Evolutionary conservation across 495 filamentous ascomycete genomes (phyloP), one percentile per base, ranked within the genome.

Genomic region (Bryoglossum gracile): DNA sequence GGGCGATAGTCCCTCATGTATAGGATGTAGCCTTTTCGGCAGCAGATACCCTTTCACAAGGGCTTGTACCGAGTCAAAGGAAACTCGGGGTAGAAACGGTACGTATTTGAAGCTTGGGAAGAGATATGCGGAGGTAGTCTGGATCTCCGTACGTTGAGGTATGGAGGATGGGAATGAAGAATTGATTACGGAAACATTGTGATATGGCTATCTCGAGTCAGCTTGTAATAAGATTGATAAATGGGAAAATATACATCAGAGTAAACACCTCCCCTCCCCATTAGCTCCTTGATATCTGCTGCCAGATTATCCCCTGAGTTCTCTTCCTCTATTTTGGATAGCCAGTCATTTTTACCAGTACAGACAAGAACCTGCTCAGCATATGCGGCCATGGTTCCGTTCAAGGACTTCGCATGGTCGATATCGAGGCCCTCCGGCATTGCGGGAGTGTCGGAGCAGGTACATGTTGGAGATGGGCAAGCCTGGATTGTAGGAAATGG

Each of bases 311-410:
- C 70, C 14, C 68, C 72, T 39, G 62, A 57, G 46, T 73, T 68
- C 32, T 73, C 71, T 16, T 73, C 71, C 46, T 77, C 74, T 46
- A 74, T 95, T 62, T 63, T 83, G 69, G 62, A 89, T 14, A 74
- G 73, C 92, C 92, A 98, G 63, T 96, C 86, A 17, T 70, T 58
- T 48, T 80, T 75, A 6, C 87, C 88, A 0, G 90, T 95, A 48
- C 79, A 86, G 13, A 96, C 71, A 2, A 98, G 62, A 3, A 96
- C 72, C 46, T 97, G 90, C 53, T 89, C 80, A 14, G 79, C 73
- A 62, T 95, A 92, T n/a, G 70, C 64, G 3, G 84, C 73, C 68
- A 95, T 86, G 3, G 87, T 84, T 14, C 82, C 81, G 57, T 80
- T 81, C 36, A 97, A 63, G 3, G 75, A 66, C 43, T 76, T 80